Evolutionary conservation across 768 basidiomycete species (phyloP).

Genomic region (Collybiopsis confluens): DNA sequence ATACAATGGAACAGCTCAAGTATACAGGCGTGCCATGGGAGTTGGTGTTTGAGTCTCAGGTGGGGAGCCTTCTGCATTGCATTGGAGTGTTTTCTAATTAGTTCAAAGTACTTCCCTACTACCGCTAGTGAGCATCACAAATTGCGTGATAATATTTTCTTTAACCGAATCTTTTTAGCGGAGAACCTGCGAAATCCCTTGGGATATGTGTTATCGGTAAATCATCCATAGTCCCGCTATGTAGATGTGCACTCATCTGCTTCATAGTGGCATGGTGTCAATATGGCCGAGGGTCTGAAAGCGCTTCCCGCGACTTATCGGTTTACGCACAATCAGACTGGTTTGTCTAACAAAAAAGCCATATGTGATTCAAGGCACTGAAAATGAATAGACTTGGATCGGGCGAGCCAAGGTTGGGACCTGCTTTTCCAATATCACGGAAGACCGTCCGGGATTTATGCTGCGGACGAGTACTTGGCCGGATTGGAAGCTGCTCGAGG

Average conservation of each 20-base stretch:
- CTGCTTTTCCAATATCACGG: slow-evolving; percentile 56
- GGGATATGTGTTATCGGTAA: slow-evolving; percentile 10
- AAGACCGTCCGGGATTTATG: slow-evolving; percentile 50
- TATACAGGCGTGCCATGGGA: slow-evolving; percentile 9
- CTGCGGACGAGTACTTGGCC: slow-evolving; percentile 54
- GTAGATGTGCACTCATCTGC: background rate
- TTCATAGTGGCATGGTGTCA: slow-evolving; percentile 52
- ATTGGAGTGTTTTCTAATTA: background rate
- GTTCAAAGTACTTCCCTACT: slow-evolving; percentile 2
- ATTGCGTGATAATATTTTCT: background rate
- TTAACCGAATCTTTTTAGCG: background rate
- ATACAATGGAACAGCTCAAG: slow-evolving; percentile 8
- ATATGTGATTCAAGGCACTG: background rate
- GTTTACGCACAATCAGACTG: slow-evolving; percentile 54
- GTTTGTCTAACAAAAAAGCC: slow-evolving; percentile 20
- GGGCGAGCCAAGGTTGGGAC: slow-evolving; percentile 50
- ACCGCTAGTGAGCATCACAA: background rate
- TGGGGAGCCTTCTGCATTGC: background rate
- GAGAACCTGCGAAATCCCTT: slow-evolving; percentile 7
- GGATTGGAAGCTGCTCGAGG: slow-evolving; percentile 52
- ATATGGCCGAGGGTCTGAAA: slow-evolving; percentile 55
- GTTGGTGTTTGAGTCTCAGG: background rate
- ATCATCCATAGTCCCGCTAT: background rate
- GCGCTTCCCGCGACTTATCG: slow-evolving; percentile 49
- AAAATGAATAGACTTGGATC: slow-evolving; percentile 48